Evolutionary conservation across 2,329 filamentous ascomycete genomes (phyloP), one percentile per base, ranked within the genome.

Genomic region (Curvularia spicifera): DNA sequence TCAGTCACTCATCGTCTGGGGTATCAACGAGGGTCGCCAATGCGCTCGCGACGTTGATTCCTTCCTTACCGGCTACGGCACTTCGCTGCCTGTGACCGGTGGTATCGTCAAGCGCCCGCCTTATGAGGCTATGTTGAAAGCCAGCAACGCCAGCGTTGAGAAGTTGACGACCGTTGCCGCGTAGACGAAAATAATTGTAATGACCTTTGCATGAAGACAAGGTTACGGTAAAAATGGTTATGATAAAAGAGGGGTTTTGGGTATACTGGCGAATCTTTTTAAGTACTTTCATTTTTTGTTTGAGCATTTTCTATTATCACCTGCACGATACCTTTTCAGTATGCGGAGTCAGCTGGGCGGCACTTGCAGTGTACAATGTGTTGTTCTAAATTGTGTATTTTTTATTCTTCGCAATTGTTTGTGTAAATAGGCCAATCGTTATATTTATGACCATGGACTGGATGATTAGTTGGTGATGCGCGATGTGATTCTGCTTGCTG

Each of bases 1-100:
- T 56, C 94, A 98, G 81, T 96, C 92, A 55, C 83, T 98, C 57
- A 97, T 98, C 79, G 93, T 98, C 66, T 98, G 93, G 92, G 94
- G 93, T 76, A 98, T 98, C 83, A 98, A 98, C 76, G 94, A 98
- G 81, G 94, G 94, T 71, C 91, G 94, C 70, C 91, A 95, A 82
- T 89, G 90, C 70, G 94, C 94, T 71, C 90, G 94, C 62, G 93
- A 98, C 78, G 90, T 97, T 56, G 94, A 98, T 77, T 79, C 91
- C 51, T 97, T 87, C 83, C 89, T 98, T 44, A 91, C 91, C 78
- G 86, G 89, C 63, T 85, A 81, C 53, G 83, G 87, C 73, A 93
- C 91, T 57, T 86, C 85, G 72, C 85, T 98, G 47, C 94, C 94
- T 9, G 90, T 96, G 54, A 96, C 93, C 33, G 94, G 94, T 74